Base-by-base conservation (phyloP, 495 filamentous ascomycete species). In the Daldinia grandis region DNA sequence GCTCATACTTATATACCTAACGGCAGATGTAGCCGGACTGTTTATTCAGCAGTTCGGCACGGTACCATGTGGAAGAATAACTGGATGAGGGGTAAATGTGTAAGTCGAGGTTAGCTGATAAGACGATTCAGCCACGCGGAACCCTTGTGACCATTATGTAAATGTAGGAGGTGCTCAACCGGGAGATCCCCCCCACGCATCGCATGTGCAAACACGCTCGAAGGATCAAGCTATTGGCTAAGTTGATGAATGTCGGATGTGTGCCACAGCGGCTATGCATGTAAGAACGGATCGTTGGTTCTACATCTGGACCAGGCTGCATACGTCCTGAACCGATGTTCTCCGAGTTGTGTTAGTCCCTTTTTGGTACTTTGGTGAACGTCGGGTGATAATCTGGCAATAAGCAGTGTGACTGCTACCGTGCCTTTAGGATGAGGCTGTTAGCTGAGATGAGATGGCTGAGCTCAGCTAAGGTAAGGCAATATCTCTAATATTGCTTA, bases 41-140 rank as follows among this genome's bases (percentile, higher is more conserved):
- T 17, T 44, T 37, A 58, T 10, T 27, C 57, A 31, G 19, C 21
- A 51, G 15, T 47, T 63, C 33, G 33, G 27, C 53, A 21, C 60
- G 28, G 50, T 14, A 31, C 58, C 66, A 75, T 75, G 67, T 69
- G 72, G 58, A 68, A 35, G 66, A 63, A 63, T 27, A 33, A 51
- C 28, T 74, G 72, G 64, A 72, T 72, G 72, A 76, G 72, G 69
- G 72, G 72, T 72, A 72, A 53, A 56, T 35, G 15, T 5, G 35
- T 44, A 24, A 59, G 35, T 44, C 24, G 37, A 44, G 55, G 35
- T 24, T 64, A 66, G 68, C 59, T 64, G 72, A 74, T 74, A 74
- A 74, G 59, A 58, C 50, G 63, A 63, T 65, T 61, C 30, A 64
- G 55, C 59, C 58, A 74, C 61, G 54, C 51, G 40, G n/a, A 12